These are phyloP conservation scores for Musa acuminata DNA, from an alignment of 176 grass and related monocot species.

Conservation along the genomic window DNA sequence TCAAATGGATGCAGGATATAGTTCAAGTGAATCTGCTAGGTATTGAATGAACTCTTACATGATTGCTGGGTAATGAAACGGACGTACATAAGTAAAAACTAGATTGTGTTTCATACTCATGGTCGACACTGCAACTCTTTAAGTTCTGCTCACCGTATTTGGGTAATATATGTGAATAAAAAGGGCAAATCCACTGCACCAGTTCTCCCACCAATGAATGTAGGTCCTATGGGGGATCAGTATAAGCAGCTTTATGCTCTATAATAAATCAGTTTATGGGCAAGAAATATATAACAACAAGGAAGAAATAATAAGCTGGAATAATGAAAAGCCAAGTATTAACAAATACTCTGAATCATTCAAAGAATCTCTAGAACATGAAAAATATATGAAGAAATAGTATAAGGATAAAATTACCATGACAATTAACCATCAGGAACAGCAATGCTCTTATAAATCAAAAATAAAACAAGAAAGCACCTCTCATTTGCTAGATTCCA, in stretches of 20 bases:
- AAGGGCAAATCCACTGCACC: no score
- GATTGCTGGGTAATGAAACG: no score
- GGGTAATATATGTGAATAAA: no score
- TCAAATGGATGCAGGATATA: conserved; percentile 8
- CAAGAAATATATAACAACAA: background rate
- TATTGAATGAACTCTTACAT: no score
- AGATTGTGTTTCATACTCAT: no score
- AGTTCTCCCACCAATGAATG: no score
- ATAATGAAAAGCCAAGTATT: background rate
- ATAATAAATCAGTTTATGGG: conserved; percentile 8
- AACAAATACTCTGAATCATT: background rate
- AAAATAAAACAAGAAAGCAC: conserved; percentile 26
- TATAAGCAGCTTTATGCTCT: background rate
- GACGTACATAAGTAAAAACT: no score
- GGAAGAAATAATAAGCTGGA: background rate
- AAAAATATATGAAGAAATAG: background rate
- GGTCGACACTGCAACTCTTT: background rate
- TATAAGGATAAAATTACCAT: no score
- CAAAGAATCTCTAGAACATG: background rate
- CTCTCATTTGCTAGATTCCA: conserved; percentile 97
- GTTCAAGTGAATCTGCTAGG: no score
- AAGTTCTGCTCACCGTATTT: background rate
- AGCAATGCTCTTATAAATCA: no score
- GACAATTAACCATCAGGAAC: no score
- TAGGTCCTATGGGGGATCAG: no score